Percentiles rank a stretch among this genome's conserved stretches.
Conservation (phyloP, 139 green algal species). For the Tetradesmus obliquus region DNA sequence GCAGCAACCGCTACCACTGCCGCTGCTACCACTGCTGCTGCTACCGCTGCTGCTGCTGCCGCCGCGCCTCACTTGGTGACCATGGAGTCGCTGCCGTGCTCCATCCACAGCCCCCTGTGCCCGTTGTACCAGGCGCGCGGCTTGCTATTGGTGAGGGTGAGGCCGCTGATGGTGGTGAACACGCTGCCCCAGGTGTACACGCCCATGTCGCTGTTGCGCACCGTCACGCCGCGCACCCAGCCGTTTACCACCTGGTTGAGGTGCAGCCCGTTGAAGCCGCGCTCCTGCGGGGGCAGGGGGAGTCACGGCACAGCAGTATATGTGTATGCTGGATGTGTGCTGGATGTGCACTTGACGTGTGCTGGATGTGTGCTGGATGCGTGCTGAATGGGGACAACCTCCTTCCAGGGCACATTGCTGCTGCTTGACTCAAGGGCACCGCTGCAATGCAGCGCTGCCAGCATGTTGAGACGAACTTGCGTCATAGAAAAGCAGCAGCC, state of each 20-base stretch:
- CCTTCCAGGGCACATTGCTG: too few relatives aligned
- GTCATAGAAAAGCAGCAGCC: not conserved
- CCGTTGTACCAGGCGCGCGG: conserved; percentile 16
- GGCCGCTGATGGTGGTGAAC: conserved; percentile 9
- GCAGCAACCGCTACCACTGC: too few relatives aligned
- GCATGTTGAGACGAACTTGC: not conserved
- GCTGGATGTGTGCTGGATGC: too few relatives aligned
- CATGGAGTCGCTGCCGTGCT: conserved; percentile 40
- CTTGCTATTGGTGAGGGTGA: not conserved
- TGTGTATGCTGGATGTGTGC: not conserved
- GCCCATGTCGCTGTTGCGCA: conserved; percentile 37
- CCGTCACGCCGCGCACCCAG: conserved; percentile 21
- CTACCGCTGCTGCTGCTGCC: too few relatives aligned
- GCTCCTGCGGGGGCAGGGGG: conserved; percentile 6
- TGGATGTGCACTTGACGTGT: too few relatives aligned
- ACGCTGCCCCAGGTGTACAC: conserved; percentile 36
- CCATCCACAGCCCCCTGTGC: conserved; percentile 43
- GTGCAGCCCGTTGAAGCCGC: conserved; percentile 36
- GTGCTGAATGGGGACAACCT: too few relatives aligned
- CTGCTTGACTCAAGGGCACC: too few relatives aligned
- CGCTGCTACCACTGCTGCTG: too few relatives aligned
- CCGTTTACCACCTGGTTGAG: conserved; percentile 44
- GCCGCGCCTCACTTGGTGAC: conserved; percentile 15
- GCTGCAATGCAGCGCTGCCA: not conserved
- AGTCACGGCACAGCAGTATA: not conserved